Percentiles rank a stretch among this genome's conserved stretches.
These are phyloP conservation scores for Clathrus columnatus DNA, from an alignment of 768 basidiomycete species.

Conservation along the genomic window DNA sequence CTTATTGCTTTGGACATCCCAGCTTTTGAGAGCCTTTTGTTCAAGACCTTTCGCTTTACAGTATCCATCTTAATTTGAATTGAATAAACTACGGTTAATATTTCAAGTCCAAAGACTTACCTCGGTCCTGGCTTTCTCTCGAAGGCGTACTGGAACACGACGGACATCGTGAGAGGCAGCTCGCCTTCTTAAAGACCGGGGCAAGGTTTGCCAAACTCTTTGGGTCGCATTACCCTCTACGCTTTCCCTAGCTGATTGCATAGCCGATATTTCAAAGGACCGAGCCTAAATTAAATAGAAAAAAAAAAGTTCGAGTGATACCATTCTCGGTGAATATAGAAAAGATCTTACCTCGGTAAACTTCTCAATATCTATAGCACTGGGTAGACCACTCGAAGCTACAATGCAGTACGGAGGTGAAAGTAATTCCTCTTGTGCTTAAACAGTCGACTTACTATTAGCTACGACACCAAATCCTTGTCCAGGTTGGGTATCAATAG, in stretches of 20 bases:
- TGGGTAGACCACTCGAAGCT: conserved; percentile 59
- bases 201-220: conserved; percentile 87
- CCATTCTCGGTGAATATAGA: not conserved
- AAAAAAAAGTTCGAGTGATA: not conserved
- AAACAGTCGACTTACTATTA: conserved; percentile 33
- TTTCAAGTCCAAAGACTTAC: conserved; percentile 32
- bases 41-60: conserved; percentile 30
- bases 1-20: conserved; percentile 53
- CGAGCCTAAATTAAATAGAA: conserved; percentile 65
- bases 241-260: conserved; percentile 79
- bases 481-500: conserved; percentile 52
- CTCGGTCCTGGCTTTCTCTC: conserved; percentile 77
- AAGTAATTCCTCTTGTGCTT: conserved; percentile 13
- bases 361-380: conserved; percentile 75
- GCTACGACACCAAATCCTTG: conserved; percentile 13
- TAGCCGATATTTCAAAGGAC: conserved; percentile 82
- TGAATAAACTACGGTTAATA: not conserved
- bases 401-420: not conserved
- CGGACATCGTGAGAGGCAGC: conserved; percentile 94
- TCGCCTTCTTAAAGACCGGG: conserved; percentile 81
- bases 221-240: conserved; percentile 68
- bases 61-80: conserved; percentile 41
- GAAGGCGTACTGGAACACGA: conserved; percentile 76
- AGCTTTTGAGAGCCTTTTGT: conserved; percentile 47
- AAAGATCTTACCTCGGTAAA: conserved; percentile 64